These are phyloP conservation scores for Floccularia luteovirens DNA, from an alignment of 768 basidiomycete genomes.

Conservation along the genomic window DNA sequence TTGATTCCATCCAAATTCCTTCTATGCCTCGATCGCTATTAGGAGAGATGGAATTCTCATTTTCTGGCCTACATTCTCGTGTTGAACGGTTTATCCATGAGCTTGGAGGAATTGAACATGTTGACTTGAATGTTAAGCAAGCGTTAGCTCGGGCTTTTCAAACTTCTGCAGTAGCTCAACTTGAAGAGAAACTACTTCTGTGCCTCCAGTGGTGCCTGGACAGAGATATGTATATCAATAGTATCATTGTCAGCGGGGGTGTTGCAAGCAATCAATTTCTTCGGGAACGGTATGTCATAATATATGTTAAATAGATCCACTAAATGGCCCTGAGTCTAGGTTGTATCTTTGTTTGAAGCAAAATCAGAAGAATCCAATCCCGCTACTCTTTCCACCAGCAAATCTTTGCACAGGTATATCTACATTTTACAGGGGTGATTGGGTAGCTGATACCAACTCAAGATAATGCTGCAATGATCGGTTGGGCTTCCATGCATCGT, in stretches of 20 bases:
- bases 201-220: constrained; percentile 37
- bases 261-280: constrained; percentile 84
- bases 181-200: constrained; percentile 66
- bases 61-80: constrained; percentile 65
- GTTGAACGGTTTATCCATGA: constrained; percentile 50
- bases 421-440: not conserved
- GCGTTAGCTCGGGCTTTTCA: constrained; percentile 71
- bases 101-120: constrained; percentile 30
- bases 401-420: constrained; percentile 72
- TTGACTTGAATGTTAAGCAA: constrained; percentile 29
- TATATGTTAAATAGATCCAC: not conserved
- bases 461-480: constrained; percentile 99
- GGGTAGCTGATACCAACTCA: not conserved
- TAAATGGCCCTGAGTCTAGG: not conserved
- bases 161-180: constrained; percentile 57
- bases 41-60: constrained; percentile 67
- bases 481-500: constrained; percentile 82
- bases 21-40: constrained; percentile 41
- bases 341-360: constrained; percentile 11
- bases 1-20: constrained; percentile 20
- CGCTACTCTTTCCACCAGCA: constrained; percentile 67
- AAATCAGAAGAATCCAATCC: constrained; percentile 20
- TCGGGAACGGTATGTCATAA: constrained; percentile 43
- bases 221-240: constrained; percentile 34
- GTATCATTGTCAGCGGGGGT: constrained; percentile 84